These are phyloP conservation scores for Leersia perrieri DNA, from an alignment of 176 grass and related monocot genomes.

Conservation along the genomic window DNA sequence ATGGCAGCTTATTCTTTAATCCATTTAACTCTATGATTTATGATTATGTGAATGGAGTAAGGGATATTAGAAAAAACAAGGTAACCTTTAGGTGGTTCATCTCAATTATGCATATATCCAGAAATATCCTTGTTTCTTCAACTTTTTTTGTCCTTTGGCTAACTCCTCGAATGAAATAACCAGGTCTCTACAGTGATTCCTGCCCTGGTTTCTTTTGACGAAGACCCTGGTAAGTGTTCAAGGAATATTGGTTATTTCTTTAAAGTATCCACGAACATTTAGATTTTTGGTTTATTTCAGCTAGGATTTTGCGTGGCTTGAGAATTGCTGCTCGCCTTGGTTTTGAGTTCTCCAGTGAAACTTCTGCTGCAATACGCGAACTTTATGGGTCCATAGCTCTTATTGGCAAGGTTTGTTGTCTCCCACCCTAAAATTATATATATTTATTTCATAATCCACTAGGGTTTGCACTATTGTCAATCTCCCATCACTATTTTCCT, in stretches of 20 bases:
- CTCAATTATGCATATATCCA: constrained; percentile 23
- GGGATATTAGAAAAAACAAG: constrained; percentile 70
- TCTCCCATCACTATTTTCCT: background rate
- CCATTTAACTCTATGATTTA: constrained; percentile 56
- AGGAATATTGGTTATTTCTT: constrained; percentile 22
- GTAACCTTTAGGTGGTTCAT: constrained; percentile 44
- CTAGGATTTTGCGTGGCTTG: constrained; percentile 92
- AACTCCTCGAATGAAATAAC: constrained; percentile 37
- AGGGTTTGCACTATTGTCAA: background rate
- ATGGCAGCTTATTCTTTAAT: constrained; percentile 82
- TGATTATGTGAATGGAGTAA: constrained; percentile 93
- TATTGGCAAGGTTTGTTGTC: constrained; percentile 53
- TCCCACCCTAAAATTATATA: constrained; percentile 19
- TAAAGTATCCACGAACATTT: background rate
- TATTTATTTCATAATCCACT: background rate
- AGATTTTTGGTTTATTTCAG: constrained; percentile 51
- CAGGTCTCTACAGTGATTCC: constrained; percentile 73
- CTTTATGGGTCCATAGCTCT: constrained; percentile 57
- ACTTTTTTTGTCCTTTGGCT: constrained; percentile 15
- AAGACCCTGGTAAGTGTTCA: constrained; percentile 73
- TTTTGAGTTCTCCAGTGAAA: constrained; percentile 76
- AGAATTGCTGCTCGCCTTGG: constrained; percentile 86
- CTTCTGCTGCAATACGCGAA: constrained; percentile 54
- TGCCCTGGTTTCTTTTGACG: constrained; percentile 71
- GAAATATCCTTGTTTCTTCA: constrained; percentile 11